These are phyloP conservation scores for Lanmaoa pseudosensibilis DNA, from an alignment of 768 basidiomycete species.

Conservation along the genomic window DNA sequence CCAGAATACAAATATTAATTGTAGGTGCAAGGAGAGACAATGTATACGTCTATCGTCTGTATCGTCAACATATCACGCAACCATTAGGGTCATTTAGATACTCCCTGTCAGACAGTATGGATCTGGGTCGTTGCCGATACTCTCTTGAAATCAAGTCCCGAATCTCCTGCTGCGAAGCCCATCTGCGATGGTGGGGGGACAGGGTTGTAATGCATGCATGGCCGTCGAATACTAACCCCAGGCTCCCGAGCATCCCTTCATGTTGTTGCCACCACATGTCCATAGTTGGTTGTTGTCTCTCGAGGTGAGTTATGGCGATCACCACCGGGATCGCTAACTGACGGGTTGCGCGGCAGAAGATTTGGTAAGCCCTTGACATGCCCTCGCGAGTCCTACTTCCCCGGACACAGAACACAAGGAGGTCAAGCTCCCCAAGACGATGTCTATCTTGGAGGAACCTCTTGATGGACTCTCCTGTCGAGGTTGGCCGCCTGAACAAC, in stretches of 20 bases:
- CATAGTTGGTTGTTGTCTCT: slow-evolving; percentile 30
- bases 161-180: slow-evolving; percentile 19
- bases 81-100: slow-evolving; percentile 1
- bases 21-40: neutral
- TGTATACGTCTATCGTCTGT: neutral
- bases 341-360: slow-evolving; percentile 35
- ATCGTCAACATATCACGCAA: slow-evolving; percentile 26
- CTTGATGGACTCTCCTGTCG: slow-evolving; percentile 12
- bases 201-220: slow-evolving; percentile 31
- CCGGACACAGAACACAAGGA: slow-evolving; percentile 24
- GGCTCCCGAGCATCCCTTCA: slow-evolving; percentile 11
- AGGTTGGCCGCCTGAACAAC: slow-evolving; percentile 8
- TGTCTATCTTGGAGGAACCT: slow-evolving; percentile 34
- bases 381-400: slow-evolving; percentile 18
- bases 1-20: slow-evolving; percentile 5
- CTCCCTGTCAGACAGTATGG: neutral
- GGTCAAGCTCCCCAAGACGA: slow-evolving; percentile 19
- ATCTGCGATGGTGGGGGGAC: slow-evolving; percentile 15
- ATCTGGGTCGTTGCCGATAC: neutral
- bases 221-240: slow-evolving; percentile 29
- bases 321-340: slow-evolving; percentile 35
- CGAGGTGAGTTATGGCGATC: slow-evolving; percentile 40
- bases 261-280: slow-evolving; percentile 37
- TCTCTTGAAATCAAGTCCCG: slow-evolving; percentile 11
- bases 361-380: slow-evolving; percentile 19